Base-by-base conservation (phyloP, 2,329 filamentous ascomycete species). In the Triangularia verruculosa region DNA sequence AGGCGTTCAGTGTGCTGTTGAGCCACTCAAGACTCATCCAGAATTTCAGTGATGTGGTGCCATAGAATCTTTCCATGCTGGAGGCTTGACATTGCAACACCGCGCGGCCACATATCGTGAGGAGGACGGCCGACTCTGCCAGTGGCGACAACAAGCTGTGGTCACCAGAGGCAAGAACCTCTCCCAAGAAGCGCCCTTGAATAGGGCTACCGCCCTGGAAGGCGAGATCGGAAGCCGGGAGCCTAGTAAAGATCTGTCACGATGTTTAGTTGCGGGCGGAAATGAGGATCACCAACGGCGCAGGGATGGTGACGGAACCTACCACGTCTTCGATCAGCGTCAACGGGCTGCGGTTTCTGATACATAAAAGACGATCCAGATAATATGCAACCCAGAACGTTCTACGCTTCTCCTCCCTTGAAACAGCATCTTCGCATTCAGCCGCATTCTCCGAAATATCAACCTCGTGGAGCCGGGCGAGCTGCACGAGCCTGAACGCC, bases 401-500 rank as follows among this genome's bases (percentile, higher is more conserved):
- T 43, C 71, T 63, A 57, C 72, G 64, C 51, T 60, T 54, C 25
- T 72, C 68, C 39, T 72, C 71, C 11, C 30, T 56, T n/a, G 64
- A 61, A 22, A 71, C 62, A 12, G 61, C 54, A 20, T 69, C 66
- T 6, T 62, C 62, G 0, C 30, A 59, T 15, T 66, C 65, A 15
- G 57, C 9, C 28, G 20, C 9, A 25, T 34, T 62, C 1, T 61
- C 66, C 0, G 61, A 61, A 7, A 52, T 61, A 27, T 70, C 64
- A 11, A 71, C 34, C 3, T 69, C 67, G 25, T 70, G 62, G 1
- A 71, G 54, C 1, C 64, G 63, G 0, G 63, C 61, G 0, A 71
- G 64, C 34, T 72, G 71, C 2, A 74, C 75, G 63, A 74, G 71
- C 2, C 73, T 73, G 56, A 75, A 75, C 8, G 72, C 74, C 0